Conservation (phyloP, 805 yeast genomes). For the Lipomyces spencermartinsiae region DNA sequence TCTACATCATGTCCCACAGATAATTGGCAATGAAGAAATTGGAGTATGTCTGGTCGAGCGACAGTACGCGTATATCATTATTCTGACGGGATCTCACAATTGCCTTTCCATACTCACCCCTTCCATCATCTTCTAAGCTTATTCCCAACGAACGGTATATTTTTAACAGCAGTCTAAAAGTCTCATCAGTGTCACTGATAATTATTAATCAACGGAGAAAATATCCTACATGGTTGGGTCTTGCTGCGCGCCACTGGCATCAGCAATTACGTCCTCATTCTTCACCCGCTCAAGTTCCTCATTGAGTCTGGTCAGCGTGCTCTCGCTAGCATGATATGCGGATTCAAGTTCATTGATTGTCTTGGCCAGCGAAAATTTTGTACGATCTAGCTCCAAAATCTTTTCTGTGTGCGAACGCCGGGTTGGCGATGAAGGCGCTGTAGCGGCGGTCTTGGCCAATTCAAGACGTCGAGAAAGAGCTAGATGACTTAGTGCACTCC, state of each 20-base stretch:
- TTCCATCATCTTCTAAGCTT: constrained; percentile 30
- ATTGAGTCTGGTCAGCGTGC: constrained; percentile 30
- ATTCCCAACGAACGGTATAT: constrained; percentile 38
- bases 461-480: constrained; percentile 34
- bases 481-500: neutral
- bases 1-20: constrained; percentile 66
- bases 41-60: constrained; percentile 55
- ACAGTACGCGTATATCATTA: constrained; percentile 36
- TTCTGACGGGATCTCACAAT: constrained; percentile 34
- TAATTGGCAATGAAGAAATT: constrained; percentile 74
- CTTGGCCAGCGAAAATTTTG: constrained; percentile 39
- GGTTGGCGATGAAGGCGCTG: constrained; percentile 21
- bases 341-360: constrained; percentile 39
- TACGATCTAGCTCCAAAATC: constrained; percentile 33
- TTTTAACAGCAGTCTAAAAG: constrained; percentile 29
- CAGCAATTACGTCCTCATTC: constrained; percentile 29
- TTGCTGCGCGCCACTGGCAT: constrained; percentile 31
- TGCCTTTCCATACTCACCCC: constrained; percentile 31
- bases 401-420: constrained; percentile 27
- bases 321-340: constrained; percentile 32
- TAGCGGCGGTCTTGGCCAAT: constrained; percentile 31
- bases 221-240: constrained; percentile 34
- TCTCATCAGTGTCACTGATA: neutral
- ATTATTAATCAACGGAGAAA: neutral
- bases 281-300: constrained; percentile 32